These are phyloP conservation scores for Ceratobasidium sp. DNA, from an alignment of 1,284 basidiomycete species.

Conservation along the genomic window DNA sequence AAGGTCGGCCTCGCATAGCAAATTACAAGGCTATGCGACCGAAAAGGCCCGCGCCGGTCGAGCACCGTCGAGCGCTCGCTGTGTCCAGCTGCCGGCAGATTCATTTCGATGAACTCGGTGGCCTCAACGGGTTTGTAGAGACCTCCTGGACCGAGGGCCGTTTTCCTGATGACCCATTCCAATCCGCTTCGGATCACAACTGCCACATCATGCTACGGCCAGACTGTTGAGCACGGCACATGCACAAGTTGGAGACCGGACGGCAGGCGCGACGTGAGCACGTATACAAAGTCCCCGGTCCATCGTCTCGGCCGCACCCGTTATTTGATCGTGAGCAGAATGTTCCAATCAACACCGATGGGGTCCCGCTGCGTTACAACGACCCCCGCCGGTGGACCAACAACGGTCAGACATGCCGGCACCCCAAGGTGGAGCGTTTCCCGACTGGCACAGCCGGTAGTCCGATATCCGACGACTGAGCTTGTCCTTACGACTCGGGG, in stretches of 20 bases:
- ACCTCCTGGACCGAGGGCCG: too few relatives aligned
- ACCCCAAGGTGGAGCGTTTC: slow-evolving; percentile 6
- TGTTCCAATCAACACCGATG: background rate
- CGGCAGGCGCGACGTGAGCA: background rate
- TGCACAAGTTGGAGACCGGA: background rate
- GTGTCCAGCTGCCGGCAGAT: too few relatives aligned
- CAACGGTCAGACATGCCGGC: background rate
- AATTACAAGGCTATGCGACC: background rate
- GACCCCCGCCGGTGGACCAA: slow-evolving; percentile 1
- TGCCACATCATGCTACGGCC: slow-evolving; percentile 18
- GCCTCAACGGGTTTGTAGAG: too few relatives aligned
- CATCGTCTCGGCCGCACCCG: background rate
- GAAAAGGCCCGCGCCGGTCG: background rate
- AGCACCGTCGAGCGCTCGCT: background rate
- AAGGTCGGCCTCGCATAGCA: background rate
- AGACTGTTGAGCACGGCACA: background rate
- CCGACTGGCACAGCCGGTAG: slow-evolving; percentile 6
- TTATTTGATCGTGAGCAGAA: too few relatives aligned
- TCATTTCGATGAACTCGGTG: too few relatives aligned
- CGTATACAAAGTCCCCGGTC: background rate
- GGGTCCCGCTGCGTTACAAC: background rate
- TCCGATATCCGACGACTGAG: background rate
- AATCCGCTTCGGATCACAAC: background rate
- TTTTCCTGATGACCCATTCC: too few relatives aligned
- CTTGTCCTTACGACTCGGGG: background rate